phyloP scores from a whole-genome alignment of 2,329 filamentous ascomycete species.

The Pseudocercospora vitis region DNA sequence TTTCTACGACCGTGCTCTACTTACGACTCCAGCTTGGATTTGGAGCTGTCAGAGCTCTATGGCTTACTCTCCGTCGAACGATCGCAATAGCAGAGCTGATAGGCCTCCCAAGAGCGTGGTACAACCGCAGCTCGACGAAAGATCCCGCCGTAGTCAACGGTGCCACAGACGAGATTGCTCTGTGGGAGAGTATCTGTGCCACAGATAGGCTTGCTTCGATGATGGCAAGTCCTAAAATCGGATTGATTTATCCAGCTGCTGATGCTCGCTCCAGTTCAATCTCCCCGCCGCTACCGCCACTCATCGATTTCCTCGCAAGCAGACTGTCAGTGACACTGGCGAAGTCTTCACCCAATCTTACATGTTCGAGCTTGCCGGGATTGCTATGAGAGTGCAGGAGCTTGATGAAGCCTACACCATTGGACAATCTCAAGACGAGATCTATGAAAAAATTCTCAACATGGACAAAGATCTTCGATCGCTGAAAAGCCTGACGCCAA shows the following conservation, averaged over 20 bases:
- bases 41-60: constrained; percentile 40
- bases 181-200: constrained; percentile 19
- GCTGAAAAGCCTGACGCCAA: constrained; percentile 29
- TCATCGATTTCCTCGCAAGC: constrained; percentile 23
- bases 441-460: constrained; percentile 30
- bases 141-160: not conserved
- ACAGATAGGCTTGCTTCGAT: constrained; percentile 19
- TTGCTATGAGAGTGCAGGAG: constrained; percentile 32
- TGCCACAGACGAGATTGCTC: constrained; percentile 7
- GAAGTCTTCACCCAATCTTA: constrained; percentile 29
- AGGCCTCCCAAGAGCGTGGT: constrained; percentile 36
- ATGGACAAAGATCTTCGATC: constrained; percentile 32
- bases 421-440: constrained; percentile 21
- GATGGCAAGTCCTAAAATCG: constrained; percentile 11
- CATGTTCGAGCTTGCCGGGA: constrained; percentile 30
- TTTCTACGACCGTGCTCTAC: constrained; percentile 39
- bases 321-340: constrained; percentile 25
- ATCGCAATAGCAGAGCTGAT: constrained; percentile 43
- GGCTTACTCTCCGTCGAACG: constrained; percentile 41
- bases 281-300: constrained; percentile 38
- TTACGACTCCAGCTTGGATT: constrained; percentile 41
- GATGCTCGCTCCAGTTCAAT: constrained; percentile 34
- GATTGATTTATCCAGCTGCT: constrained; percentile 25
- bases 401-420: constrained; percentile 28
- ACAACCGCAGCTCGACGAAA: not conserved